Percentiles rank a stretch among this genome's conserved stretches.
Evolutionary conservation across 345 rosid genomes (phyloP).

Genomic region (Eucalyptus sp.): DNA sequence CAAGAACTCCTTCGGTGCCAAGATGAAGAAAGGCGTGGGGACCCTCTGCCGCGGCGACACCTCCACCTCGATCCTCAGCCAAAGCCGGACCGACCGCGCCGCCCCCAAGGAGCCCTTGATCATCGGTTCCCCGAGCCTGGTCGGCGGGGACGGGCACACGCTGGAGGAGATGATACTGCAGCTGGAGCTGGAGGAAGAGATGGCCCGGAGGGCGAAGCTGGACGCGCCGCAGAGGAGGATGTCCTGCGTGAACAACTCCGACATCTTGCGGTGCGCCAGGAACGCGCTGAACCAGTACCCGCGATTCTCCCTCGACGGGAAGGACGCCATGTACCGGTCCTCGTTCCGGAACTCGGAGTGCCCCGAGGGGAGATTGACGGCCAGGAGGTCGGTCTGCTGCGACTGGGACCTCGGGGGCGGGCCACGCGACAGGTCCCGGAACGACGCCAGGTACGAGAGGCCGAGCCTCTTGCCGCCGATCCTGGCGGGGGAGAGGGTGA

Average conservation of each 20-base stretch:
- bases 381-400: slow-evolving; percentile 23
- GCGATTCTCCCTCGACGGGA: slow-evolving; percentile 84
- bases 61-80: slow-evolving; percentile 72
- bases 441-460: not conserved
- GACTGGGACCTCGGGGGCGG: not conserved
- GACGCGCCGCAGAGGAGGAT: slow-evolving; percentile 18
- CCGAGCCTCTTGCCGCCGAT: slow-evolving; percentile 11
- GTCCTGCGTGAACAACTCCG: slow-evolving; percentile 79
- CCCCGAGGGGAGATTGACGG: not conserved
- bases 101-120: not conserved
- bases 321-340: slow-evolving; percentile 82
- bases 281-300: slow-evolving; percentile 88
- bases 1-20: slow-evolving; percentile 47
- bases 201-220: slow-evolving; percentile 36
- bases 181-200: slow-evolving; percentile 72
- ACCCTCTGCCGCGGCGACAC: slow-evolving; percentile 47
- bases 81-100: not conserved
- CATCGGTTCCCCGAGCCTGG: not conserved
- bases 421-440: not conserved
- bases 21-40: slow-evolving; percentile 59
- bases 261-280: slow-evolving; percentile 70
- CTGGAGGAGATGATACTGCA: slow-evolving; percentile 81
- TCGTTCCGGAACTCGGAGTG: slow-evolving; percentile 36
- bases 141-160: slow-evolving; percentile 9
- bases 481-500: slow-evolving; percentile 48